Percentiles rank a stretch among this genome's conserved stretches.
phyloP scores from a whole-genome alignment of 2,329 filamentous ascomycete genomes.

The Fusarium nematophilum region DNA sequence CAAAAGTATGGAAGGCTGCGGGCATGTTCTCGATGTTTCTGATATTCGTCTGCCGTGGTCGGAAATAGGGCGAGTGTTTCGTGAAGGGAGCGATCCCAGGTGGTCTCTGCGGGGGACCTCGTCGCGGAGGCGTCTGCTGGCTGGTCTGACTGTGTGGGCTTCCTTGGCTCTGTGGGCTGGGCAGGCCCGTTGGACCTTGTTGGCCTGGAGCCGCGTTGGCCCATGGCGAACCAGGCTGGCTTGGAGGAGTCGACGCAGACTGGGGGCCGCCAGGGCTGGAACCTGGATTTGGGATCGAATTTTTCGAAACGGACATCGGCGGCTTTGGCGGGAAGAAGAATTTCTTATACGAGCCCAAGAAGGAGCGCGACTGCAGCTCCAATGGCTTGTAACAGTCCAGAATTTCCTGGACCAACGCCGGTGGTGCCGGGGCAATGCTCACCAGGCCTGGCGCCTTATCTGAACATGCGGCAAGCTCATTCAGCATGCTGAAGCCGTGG shows the following conservation, averaged over 20 bases:
- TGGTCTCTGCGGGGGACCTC: slow-evolving; percentile 35
- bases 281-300: slow-evolving; percentile 5
- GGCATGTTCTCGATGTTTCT: slow-evolving; percentile 50
- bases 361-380: slow-evolving; percentile 53
- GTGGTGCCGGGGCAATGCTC: slow-evolving; percentile 52
- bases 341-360: slow-evolving; percentile 52
- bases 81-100: slow-evolving; percentile 52
- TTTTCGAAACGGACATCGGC: slow-evolving; percentile 4
- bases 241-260: slow-evolving; percentile 35
- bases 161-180: slow-evolving; percentile 50
- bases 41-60: slow-evolving; percentile 46
- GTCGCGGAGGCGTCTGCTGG: slow-evolving; percentile 32
- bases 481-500: slow-evolving; percentile 55
- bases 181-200: slow-evolving; percentile 37
- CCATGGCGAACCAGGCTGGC: slow-evolving; percentile 45
- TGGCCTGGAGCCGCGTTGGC: slow-evolving; percentile 10
- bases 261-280: slow-evolving; percentile 21
- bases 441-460: slow-evolving; percentile 51
- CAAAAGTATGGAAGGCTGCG: slow-evolving; percentile 44
- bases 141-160: slow-evolving; percentile 42
- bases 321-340: slow-evolving; percentile 47
- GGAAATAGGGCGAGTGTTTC: slow-evolving; percentile 53
- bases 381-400: slow-evolving; percentile 54
- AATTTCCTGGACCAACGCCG: slow-evolving; percentile 52
- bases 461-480: slow-evolving; percentile 52